A percentile compares a stretch with the other conserved stretches of the same genome.
Conservation (phyloP, 345 rosid species). For the Eutrema heterophyllum region DNA sequence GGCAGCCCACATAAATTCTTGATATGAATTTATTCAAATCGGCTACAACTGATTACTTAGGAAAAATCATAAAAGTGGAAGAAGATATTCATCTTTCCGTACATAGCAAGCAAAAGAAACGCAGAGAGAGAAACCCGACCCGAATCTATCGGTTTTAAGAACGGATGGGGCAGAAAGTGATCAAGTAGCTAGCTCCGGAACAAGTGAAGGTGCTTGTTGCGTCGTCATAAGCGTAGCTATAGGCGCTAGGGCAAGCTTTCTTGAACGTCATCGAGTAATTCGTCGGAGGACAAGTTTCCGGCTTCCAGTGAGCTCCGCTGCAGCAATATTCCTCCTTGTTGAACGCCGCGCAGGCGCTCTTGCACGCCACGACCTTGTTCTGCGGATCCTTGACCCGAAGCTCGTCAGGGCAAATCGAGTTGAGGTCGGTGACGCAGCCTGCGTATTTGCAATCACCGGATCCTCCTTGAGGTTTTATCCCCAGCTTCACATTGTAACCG, state of each 20-base stretch:
- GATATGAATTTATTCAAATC: not conserved
- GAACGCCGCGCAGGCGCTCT: constrained; percentile 74
- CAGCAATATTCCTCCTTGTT: constrained; percentile 63
- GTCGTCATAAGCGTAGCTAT: constrained; percentile 61
- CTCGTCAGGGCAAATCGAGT: constrained; percentile 55
- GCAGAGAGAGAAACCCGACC: not conserved
- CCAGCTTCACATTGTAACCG: constrained; percentile 77
- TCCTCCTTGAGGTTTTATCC: constrained; percentile 58
- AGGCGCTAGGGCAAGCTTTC: constrained; percentile 44
- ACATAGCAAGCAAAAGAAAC: not conserved
- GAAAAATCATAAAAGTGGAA: not conserved
- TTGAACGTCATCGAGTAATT: constrained; percentile 61
- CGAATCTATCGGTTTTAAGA: not conserved
- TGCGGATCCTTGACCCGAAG: constrained; percentile 40
- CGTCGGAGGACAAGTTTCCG: constrained; percentile 69
- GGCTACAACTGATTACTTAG: not conserved
- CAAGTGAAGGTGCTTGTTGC: constrained; percentile 50
- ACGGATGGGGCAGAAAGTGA: constrained; percentile 42
- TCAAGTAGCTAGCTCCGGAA: constrained; percentile 35
- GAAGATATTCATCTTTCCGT: constrained; percentile 5
- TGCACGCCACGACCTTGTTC: constrained; percentile 55
- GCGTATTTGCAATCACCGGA: constrained; percentile 67
- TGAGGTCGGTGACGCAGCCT: constrained; percentile 70
- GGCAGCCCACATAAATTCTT: no score
- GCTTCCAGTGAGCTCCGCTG: constrained; percentile 59